Conservation (phyloP, 1,284 basidiomycete species). For the Papiliotrema laurentii region DNA sequence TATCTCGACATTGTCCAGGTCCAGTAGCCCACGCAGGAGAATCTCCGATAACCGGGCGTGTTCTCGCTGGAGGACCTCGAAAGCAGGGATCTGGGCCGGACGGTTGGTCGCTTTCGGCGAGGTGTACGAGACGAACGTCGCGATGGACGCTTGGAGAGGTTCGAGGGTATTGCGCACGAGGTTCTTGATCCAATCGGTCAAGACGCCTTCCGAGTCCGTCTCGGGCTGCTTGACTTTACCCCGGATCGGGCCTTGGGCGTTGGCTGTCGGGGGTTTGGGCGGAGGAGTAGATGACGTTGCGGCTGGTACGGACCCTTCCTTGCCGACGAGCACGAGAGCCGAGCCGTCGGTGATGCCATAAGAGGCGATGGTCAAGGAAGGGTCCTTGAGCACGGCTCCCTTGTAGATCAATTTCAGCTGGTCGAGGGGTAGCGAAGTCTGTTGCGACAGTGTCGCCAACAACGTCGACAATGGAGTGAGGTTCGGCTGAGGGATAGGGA, state of each 20-base stretch:
- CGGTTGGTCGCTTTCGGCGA: constrained; percentile 29
- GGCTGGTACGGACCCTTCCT: constrained; percentile 30
- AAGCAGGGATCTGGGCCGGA: constrained; percentile 33
- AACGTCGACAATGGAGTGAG: constrained; percentile 41
- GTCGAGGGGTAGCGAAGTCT: constrained; percentile 35
- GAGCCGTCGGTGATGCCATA: constrained; percentile 46
- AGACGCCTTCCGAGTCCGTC: constrained; percentile 37
- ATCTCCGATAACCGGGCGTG: constrained; percentile 48
- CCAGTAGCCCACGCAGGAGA: constrained; percentile 49
- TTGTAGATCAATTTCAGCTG: constrained; percentile 47
- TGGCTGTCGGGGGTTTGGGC: constrained; percentile 8
- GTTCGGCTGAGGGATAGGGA: constrained; percentile 44
- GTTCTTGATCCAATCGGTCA: constrained; percentile 40
- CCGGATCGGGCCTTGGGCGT: constrained; percentile 8
- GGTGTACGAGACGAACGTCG: constrained; percentile 34
- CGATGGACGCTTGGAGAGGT: constrained; percentile 30
- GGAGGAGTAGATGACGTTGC: constrained; percentile 9
- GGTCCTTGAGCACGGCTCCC: constrained; percentile 48
- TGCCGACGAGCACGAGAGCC: constrained; percentile 41
- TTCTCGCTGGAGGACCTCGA: constrained; percentile 41
- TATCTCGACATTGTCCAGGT: constrained; percentile 51
- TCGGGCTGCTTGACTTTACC: constrained; percentile 37
- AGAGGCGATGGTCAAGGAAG: constrained; percentile 40
- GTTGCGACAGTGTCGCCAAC: constrained; percentile 40
- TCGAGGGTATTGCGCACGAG: constrained; percentile 29